Percentiles rank a stretch among this genome's conserved stretches.
Evolutionary conservation across 2,329 filamentous ascomycete species (phyloP).

Genomic region (Daldinia eschscholtzii): DNA sequence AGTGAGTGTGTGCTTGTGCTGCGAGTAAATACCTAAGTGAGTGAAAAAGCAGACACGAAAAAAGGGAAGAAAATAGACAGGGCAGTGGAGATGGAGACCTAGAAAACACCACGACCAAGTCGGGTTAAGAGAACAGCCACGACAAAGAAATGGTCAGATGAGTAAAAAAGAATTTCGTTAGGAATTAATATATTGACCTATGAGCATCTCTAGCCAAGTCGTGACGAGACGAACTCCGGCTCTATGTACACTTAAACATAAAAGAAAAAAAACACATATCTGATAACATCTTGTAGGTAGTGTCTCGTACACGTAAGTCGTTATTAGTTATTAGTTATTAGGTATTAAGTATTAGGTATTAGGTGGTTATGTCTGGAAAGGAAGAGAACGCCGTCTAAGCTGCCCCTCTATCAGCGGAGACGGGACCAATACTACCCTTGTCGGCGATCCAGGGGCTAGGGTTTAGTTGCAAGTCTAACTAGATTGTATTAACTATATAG

Average conservation of each 20-base stretch:
- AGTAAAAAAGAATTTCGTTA: background rate
- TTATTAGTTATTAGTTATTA: background rate
- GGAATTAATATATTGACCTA: background rate
- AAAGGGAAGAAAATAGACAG: background rate
- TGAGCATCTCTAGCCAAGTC: background rate
- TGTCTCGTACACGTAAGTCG: slow-evolving; percentile 9
- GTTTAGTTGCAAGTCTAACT: slow-evolving; percentile 3
- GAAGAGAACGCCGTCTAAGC: slow-evolving; percentile 1
- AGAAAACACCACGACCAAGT: background rate
- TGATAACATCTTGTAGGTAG: background rate
- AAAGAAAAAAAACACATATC: background rate
- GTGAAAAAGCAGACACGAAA: background rate
- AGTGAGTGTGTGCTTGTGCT: background rate
- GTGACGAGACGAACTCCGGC: background rate
- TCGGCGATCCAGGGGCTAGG: background rate
- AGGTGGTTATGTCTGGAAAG: background rate
- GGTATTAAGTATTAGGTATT: background rate
- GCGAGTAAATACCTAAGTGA: background rate
- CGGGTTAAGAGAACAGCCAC: background rate
- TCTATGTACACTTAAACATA: background rate
- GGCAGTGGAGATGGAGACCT: background rate
- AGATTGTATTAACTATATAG: background rate
- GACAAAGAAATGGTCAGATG: background rate
- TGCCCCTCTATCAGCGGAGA: slow-evolving; percentile 1
- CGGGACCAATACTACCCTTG: background rate